These are phyloP conservation scores for Ciborinia camelliae DNA, from an alignment of 2,329 filamentous ascomycete genomes.

Conservation along the genomic window DNA sequence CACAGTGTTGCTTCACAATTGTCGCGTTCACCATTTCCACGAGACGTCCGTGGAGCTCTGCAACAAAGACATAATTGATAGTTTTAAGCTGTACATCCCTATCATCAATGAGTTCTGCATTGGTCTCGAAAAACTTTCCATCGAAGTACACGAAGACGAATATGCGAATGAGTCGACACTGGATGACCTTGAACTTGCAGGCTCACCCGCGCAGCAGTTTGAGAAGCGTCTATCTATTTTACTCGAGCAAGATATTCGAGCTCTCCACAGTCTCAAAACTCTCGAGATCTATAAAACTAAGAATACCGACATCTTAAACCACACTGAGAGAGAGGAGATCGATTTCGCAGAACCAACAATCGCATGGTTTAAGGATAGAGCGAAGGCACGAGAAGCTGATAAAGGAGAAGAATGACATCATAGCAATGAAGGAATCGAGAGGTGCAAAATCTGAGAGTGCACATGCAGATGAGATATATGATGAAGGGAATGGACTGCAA, in stretches of 20 bases:
- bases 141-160: not conserved
- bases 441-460: not conserved
- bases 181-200: fast-evolving
- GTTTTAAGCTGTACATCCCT: not conserved
- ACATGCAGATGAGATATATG: not conserved
- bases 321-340: not conserved
- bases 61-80: not conserved
- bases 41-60: not conserved
- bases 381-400: not conserved
- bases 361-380: not conserved
- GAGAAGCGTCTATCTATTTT: not conserved
- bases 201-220: not conserved
- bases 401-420: not conserved
- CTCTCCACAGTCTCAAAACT: not conserved
- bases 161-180: fast-evolving
- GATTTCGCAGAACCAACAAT: not conserved
- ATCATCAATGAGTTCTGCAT: not conserved
- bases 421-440: not conserved
- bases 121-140: not conserved
- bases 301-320: too few relatives aligned
- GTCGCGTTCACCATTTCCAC: too few relatives aligned
- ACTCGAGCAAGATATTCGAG: not conserved
- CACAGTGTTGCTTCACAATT: not conserved
- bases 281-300: not conserved
- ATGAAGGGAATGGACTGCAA: not conserved